These are phyloP conservation scores for Nidularia pulvinata DNA, from an alignment of 768 basidiomycete species.

Conservation along the genomic window DNA sequence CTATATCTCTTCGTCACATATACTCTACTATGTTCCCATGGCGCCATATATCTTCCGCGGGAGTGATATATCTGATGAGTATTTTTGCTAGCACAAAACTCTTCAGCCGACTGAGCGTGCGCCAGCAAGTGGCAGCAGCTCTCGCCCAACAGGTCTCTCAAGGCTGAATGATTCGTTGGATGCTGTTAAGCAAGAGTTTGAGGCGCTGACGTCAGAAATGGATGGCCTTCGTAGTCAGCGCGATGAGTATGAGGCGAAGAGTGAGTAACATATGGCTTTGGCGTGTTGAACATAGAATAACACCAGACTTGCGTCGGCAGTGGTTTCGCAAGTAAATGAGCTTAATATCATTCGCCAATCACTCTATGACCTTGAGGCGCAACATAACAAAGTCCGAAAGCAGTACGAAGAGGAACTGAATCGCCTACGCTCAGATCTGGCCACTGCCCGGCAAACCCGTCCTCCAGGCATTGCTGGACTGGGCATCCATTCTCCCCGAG, in stretches of 20 bases:
- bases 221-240: slow-evolving; percentile 62
- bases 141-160: slow-evolving; percentile 22
- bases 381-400: slow-evolving; percentile 71
- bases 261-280: slow-evolving; percentile 35
- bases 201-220: slow-evolving; percentile 63
- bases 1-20: neutral
- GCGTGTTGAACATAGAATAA: neutral
- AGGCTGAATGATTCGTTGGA: slow-evolving; percentile 76
- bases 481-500: neutral
- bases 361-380: slow-evolving; percentile 80
- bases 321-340: slow-evolving; percentile 76
- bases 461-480: neutral
- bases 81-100: slow-evolving; percentile 1
- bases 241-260: slow-evolving; percentile 81
- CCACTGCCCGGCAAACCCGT: slow-evolving; percentile 38
- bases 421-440: slow-evolving; percentile 62
- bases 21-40: neutral
- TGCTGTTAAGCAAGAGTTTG: slow-evolving; percentile 78
- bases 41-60: neutral
- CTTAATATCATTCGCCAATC: slow-evolving; percentile 77
- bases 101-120: slow-evolving; percentile 5
- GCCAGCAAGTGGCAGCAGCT: slow-evolving; percentile 17
- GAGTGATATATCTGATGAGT: too few species aligned
- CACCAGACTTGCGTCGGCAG: slow-evolving; percentile 24
- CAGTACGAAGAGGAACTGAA: slow-evolving; percentile 77